Evolutionary conservation across 495 filamentous ascomycete species (phyloP), one percentile per base, ranked within the genome.

Genomic region (Astrocystis sublimbata): DNA sequence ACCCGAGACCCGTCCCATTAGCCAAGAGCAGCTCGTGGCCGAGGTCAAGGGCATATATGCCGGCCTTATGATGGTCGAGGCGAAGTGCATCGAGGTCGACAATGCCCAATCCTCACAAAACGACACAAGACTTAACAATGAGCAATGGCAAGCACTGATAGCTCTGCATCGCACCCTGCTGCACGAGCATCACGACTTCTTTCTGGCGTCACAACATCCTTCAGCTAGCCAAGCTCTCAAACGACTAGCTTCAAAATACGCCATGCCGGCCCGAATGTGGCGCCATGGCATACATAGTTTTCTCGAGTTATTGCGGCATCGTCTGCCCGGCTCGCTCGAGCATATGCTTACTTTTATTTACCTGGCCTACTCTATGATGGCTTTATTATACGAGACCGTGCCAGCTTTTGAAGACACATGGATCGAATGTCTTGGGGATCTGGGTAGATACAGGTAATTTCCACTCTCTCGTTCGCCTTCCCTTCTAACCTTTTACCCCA

Each of bases 231-330:
- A 76, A 1, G 82, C 83, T 9, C 61, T 94, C 1, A 73, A 82
- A 50, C 70, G 78, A 10, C 65, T 93, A 4, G 86, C 90, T 2
- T 79, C 84, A 2, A 90, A 89, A 58, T 92, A 92, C 64, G 83
- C 83, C 4, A 93, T 96, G 89, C 89, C 91, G 1, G 89, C 88
- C 2, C 73, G 91, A 2, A 91, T 96, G 86, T 96, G 92, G 92
- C 80, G 88, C 13, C 86, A 93, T 68, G 91, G 87, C 0, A 93
- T 96, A 23, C 88, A 93, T 58, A 84, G 84, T 1, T 92, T 92
- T 65, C 75, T 96, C 3, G 92, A 93, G 57, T 67, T 93, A 3
- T 69, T 96, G 4, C 82, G 90, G 4, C 82, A 87, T 63, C 81
- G 86, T 8, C 74, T 93, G 4, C 90, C 90, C 2, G 79, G 79